Conservation (phyloP, 805 yeast genomes). For the Saturnispora saitoi region DNA sequence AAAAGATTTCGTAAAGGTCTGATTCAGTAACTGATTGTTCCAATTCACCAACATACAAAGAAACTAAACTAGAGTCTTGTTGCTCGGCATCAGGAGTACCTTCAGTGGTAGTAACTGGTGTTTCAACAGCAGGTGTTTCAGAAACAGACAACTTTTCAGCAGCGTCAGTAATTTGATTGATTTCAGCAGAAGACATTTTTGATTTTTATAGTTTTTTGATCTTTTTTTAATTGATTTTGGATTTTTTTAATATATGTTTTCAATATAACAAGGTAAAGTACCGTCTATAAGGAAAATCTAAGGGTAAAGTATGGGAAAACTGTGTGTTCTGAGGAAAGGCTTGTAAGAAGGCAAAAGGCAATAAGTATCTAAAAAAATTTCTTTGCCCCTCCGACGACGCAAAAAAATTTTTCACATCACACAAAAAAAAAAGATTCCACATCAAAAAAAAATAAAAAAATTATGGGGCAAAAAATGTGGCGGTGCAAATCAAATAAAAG, state of each 20-base stretch:
- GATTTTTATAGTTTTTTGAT: conserved; percentile 14
- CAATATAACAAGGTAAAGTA: not conserved
- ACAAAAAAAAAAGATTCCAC: not conserved
- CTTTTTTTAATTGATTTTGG: conserved; percentile 8
- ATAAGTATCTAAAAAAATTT: not conserved
- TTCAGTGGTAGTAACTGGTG: conserved; percentile 28
- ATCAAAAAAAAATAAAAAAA: not conserved
- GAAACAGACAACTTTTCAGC: conserved; percentile 28
- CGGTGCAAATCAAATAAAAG: no score
- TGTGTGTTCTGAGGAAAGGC: conserved; percentile 2
- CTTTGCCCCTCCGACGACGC: conserved; percentile 1
- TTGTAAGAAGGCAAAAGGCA: conserved; percentile 2
- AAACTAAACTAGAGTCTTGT: conserved; percentile 59
- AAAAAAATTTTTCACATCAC: conserved; percentile 1
- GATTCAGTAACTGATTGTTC: conserved; percentile 92
- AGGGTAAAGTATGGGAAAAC: conserved; percentile 4
- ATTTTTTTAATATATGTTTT: conserved; percentile 13
- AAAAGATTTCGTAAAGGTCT: conserved; percentile 85
- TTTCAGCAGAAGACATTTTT: conserved; percentile 29
- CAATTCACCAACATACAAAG: conserved; percentile 95
- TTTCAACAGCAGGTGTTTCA: conserved; percentile 24
- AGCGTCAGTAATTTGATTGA: conserved; percentile 28
- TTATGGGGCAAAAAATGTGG: not conserved
- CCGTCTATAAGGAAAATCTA: conserved; percentile 3
- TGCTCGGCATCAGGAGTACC: conserved; percentile 28